A percentile compares a stretch with the other conserved stretches of the same genome.
Conservation (phyloP, 176 grass and related monocot species). For the Paspalum vaginatum region DNA sequence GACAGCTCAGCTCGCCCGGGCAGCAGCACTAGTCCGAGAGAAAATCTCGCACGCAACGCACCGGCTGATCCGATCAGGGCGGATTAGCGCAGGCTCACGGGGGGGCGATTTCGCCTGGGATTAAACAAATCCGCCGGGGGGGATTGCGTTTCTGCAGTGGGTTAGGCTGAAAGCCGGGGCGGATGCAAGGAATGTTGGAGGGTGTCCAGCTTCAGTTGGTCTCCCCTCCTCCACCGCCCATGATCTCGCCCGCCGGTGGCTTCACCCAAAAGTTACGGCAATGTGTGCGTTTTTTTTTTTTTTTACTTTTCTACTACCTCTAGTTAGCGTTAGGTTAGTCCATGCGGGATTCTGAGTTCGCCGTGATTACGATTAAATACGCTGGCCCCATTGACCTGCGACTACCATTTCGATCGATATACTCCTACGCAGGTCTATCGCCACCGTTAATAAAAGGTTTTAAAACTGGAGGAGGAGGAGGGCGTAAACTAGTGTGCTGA, state of each 20-base stretch:
- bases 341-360: not conserved
- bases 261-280: conserved; percentile 31
- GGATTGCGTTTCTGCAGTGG: conserved; percentile 13
- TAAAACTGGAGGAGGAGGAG: not conserved
- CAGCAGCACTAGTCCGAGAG: not conserved
- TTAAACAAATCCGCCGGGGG: conserved; percentile 19
- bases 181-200: conserved; percentile 47
- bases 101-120: not conserved
- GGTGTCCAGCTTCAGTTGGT: not conserved
- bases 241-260: not conserved
- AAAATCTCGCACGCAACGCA: not conserved
- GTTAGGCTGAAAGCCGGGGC: conserved; percentile 46
- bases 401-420: not conserved
- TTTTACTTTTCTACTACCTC: conserved; percentile 13
- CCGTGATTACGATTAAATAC: too few species aligned
- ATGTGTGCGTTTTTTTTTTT: not conserved
- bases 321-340: not conserved
- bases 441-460: not conserved
- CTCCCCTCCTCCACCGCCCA: not conserved
- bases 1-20: conserved; percentile 33
- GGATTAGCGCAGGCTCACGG: not conserved
- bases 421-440: not conserved
- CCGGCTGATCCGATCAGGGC: conserved; percentile 38
- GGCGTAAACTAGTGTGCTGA: not conserved
- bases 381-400: conserved; percentile 32